Evolutionary conservation across 1,139 yeast genomes (phyloP).

Genomic region (Suhomyces coccinellae): DNA sequence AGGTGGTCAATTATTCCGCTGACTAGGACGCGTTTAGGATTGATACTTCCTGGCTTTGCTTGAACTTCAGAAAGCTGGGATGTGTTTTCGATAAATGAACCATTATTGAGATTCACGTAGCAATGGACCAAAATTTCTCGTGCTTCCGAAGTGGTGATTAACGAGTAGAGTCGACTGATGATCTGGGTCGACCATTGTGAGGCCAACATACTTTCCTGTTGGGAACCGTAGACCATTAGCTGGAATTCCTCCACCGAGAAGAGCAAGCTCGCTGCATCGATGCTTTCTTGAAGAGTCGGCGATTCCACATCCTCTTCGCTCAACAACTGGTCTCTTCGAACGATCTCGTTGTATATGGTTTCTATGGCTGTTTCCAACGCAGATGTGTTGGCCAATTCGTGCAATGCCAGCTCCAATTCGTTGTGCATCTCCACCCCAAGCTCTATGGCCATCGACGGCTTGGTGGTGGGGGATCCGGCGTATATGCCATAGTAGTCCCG

Average conservation of each 20-base stretch:
- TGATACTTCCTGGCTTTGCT: not conserved
- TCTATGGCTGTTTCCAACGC: constrained; percentile 5
- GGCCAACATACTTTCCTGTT: constrained; percentile 25
- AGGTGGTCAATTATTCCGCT: constrained; percentile 67
- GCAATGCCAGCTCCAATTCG: constrained; percentile 15
- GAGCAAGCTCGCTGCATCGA: not conserved
- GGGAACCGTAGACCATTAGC: constrained; percentile 14
- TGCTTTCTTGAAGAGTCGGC: not conserved
- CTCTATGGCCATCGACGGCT: constrained; percentile 13
- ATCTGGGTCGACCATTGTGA: constrained; percentile 36
- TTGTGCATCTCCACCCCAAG: constrained; percentile 15
- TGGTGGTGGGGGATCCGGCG: constrained; percentile 18
- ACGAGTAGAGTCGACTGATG: constrained; percentile 33
- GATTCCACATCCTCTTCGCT: not conserved
- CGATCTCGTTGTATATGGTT: not conserved
- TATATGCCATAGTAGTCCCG: constrained; percentile 22
- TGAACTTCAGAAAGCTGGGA: not conserved
- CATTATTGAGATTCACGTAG: constrained; percentile 36
- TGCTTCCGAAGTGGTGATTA: constrained; percentile 51
- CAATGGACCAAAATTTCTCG: constrained; percentile 63
- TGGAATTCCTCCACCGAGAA: constrained; percentile 1
- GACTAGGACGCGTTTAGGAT: constrained; percentile 36
- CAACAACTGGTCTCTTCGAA: not conserved
- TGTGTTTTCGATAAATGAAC: constrained; percentile 22
- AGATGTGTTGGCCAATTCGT: constrained; percentile 13